Percentiles rank a stretch among this genome's conserved stretches.
These are phyloP conservation scores for Debaryomyces maramus DNA, from an alignment of 805 yeast genomes.

Conservation along the genomic window DNA sequence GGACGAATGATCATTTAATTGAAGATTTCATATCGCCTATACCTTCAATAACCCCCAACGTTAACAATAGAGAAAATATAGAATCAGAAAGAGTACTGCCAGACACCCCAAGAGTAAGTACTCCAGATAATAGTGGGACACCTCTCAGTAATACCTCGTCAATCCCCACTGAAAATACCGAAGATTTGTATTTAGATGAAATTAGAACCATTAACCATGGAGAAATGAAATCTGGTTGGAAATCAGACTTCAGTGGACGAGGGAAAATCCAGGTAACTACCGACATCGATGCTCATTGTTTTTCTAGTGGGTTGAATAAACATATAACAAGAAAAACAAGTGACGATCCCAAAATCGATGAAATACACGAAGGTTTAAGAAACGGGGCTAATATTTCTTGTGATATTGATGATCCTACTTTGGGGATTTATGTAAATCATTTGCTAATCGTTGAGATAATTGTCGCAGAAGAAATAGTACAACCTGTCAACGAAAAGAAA, in stretches of 20 bases:
- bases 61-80: constrained; percentile 1
- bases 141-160: too few species aligned
- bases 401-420: constrained; percentile 77
- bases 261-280: constrained; percentile 83
- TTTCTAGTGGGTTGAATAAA: constrained; percentile 53
- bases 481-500: constrained; percentile 37
- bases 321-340: constrained; percentile 48
- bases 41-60: not conserved
- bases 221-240: constrained; percentile 91
- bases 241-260: constrained; percentile 75
- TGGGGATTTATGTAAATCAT: constrained; percentile 78
- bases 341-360: constrained; percentile 27
- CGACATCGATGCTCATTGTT: constrained; percentile 59
- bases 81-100: not conserved
- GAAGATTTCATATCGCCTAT: constrained; percentile 2
- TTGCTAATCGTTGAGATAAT: constrained; percentile 80
- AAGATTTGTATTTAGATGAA: constrained; percentile 63
- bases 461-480: constrained; percentile 81
- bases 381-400: constrained; percentile 62
- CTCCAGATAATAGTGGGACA: too few species aligned
- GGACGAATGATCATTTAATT: not conserved
- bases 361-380: constrained; percentile 25
- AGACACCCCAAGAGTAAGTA: not conserved
- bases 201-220: constrained; percentile 72
- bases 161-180: not conserved